These are phyloP conservation scores for Penicillium sp. DNA, from an alignment of 2,329 filamentous ascomycete species.

Conservation along the genomic window DNA sequence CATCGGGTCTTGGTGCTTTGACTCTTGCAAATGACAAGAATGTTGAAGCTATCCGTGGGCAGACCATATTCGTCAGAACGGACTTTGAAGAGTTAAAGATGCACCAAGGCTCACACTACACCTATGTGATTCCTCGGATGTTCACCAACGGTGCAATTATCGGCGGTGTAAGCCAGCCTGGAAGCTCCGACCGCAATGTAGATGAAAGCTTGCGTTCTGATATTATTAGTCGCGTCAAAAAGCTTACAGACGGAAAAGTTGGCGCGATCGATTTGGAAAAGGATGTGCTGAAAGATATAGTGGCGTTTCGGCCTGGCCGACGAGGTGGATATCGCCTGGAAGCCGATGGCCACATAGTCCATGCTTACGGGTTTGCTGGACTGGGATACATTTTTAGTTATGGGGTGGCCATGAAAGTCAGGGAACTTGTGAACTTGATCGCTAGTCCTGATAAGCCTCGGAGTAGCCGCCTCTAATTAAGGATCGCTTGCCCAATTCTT, in stretches of 20 bases:
- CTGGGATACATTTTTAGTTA: constrained; percentile 17
- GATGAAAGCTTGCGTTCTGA: constrained; percentile 11
- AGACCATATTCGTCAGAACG: constrained; percentile 24
- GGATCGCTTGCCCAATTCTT: background rate
- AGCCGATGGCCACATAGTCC: constrained; percentile 13
- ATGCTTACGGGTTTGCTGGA: constrained; percentile 22
- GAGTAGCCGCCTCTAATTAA: background rate
- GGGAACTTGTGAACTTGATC: background rate
- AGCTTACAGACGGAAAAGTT: background rate
- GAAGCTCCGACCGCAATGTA: constrained; percentile 8
- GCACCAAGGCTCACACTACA: constrained; percentile 23
- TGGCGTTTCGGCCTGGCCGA: constrained; percentile 20
- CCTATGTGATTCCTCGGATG: constrained; percentile 26
- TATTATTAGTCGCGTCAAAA: constrained; percentile 14
- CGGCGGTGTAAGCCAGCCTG: constrained; percentile 19
- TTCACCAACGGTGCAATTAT: constrained; percentile 20
- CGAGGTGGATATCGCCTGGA: constrained; percentile 23
- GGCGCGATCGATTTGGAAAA: constrained; percentile 1
- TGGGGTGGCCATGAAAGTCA: constrained; percentile 9
- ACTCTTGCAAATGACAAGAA: constrained; percentile 27
- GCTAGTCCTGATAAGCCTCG: background rate
- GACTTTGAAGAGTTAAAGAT: constrained; percentile 20
- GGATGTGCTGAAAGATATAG: constrained; percentile 16
- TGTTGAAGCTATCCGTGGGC: constrained; percentile 33
- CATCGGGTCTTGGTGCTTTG: constrained; percentile 20